Base-by-base conservation (phyloP, 768 basidiomycete genomes). In the Russula sp. region DNA sequence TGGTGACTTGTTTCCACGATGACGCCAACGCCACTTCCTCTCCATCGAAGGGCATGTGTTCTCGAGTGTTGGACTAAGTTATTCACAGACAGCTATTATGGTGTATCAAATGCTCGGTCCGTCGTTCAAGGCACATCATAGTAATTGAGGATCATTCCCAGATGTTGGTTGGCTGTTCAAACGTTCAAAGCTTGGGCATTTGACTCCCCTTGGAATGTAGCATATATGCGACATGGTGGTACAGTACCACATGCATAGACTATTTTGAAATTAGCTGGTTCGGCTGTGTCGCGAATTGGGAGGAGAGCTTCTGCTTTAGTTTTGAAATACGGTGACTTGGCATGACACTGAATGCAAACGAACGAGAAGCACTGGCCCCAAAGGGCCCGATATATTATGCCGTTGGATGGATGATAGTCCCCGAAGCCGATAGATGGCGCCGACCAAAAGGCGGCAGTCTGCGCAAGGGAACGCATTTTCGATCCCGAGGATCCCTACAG, bases 401-500 rank as follows among this genome's bases (percentile, higher is more conserved):
- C 45, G 29, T 47, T 10, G 11, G 18, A 48, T 10, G 11, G 18
- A 48, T 42, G 43, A 49, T 60, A 48, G 48, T 60, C 53, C 46
- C 53, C 39, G 58, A 58, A 50, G 48, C 48, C 48, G 58, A 11
- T 51, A 51, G 34, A 59, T 59, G 49, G 41, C 6, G 50, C 41
- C 34, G 42, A 20, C 16, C 2, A 43, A 20, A 59, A 36, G 35
- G 34, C 10, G 14, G 32, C 18, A 11, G 49, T 22, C 50, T 36
- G 50, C n/a, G 14, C n/a, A 34, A 36, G 35, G 34, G 34, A 47
- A 47, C 16, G 22, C 18, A 47, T 22, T 46, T 47, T 57, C 45
- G 36, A 47, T 38, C 35, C 22, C 18, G 56, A 38, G 56, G 47
- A 58, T 57, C 36, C n/a, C 25, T 35, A 7, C 52, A 25, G 20